phyloP scores from a whole-genome alignment of 495 filamentous ascomycete species.

The Chlorociboria aeruginascens region DNA sequence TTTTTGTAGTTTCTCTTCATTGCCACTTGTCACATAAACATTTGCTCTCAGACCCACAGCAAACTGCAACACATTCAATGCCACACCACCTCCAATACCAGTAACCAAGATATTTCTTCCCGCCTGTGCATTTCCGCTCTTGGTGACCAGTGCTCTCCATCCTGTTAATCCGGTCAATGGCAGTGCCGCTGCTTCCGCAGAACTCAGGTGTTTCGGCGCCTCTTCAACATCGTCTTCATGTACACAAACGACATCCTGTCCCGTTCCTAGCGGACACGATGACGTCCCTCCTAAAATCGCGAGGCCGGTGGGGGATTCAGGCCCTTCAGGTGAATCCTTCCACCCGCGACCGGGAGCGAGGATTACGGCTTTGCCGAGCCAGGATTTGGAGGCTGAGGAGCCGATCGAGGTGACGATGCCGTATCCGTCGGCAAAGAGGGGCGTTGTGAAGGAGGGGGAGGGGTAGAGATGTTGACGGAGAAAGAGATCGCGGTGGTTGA shows the following conservation, averaged over 20 bases:
- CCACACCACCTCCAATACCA: conserved; percentile 73
- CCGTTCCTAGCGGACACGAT: conserved; percentile 49
- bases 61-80: conserved; percentile 57
- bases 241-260: conserved; percentile 59
- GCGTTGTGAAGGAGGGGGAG: conserved; percentile 58
- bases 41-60: conserved; percentile 50
- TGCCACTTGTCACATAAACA: conserved; percentile 59
- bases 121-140: conserved; percentile 43
- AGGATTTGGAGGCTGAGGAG: conserved; percentile 31
- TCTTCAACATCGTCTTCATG: conserved; percentile 60
- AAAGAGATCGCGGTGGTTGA: conserved; percentile 91
- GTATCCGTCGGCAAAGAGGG: conserved; percentile 68
- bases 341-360: conserved; percentile 66
- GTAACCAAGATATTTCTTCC: conserved; percentile 61
- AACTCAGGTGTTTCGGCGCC: conserved; percentile 56
- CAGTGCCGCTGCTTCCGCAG: conserved; percentile 66
- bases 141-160: conserved; percentile 72
- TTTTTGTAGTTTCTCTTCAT: conserved; percentile 49
- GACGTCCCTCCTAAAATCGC: conserved; percentile 63
- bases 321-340: conserved; percentile 55
- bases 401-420: conserved; percentile 58
- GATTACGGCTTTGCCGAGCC: conserved; percentile 55
- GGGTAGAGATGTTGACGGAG: conserved; percentile 88
- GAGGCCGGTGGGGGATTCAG: conserved; percentile 51
- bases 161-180: conserved; percentile 77